Evolutionary conservation across 2,329 filamentous ascomycete species (phyloP).

Genomic region (Clonostachys chloroleuca): DNA sequence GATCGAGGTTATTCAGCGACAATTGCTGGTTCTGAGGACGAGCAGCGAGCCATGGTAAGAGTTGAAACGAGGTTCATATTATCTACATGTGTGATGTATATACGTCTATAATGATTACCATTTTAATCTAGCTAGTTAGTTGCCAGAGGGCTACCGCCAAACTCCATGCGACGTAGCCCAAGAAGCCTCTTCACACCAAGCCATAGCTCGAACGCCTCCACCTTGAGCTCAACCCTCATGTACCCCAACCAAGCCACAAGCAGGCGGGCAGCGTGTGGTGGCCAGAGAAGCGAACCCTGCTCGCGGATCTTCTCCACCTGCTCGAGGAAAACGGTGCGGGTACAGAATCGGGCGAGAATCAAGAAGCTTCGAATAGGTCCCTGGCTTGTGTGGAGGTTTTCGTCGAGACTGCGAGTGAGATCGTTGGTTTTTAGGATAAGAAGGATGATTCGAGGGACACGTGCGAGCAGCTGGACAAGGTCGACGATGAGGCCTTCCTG

Average conservation of each 20-base stretch:
- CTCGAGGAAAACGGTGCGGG: slow-evolving; percentile 61
- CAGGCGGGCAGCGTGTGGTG: slow-evolving; percentile 48
- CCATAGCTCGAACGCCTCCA: slow-evolving; percentile 61
- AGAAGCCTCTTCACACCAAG: slow-evolving; percentile 46
- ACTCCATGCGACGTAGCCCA: slow-evolving; percentile 19
- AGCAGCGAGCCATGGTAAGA: no score
- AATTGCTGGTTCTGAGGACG: no score
- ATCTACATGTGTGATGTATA: not conserved
- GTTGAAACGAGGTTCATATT: no score
- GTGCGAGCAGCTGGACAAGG: slow-evolving; percentile 80
- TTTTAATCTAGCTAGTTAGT: not conserved
- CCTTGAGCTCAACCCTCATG: slow-evolving; percentile 56
- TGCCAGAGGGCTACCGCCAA: slow-evolving; percentile 14
- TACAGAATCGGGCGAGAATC: slow-evolving; percentile 66
- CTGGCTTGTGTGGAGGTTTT: slow-evolving; percentile 74
- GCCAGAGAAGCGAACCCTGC: slow-evolving; percentile 53
- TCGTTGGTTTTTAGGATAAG: slow-evolving; percentile 98
- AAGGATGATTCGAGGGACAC: slow-evolving; percentile 87
- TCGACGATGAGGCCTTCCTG: slow-evolving; percentile 86
- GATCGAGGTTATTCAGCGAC: no score
- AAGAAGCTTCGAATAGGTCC: slow-evolving; percentile 63
- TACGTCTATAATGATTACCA: slow-evolving; percentile 1
- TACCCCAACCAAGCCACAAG: slow-evolving; percentile 54
- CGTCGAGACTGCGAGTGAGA: slow-evolving; percentile 87
- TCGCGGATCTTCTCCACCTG: slow-evolving; percentile 52